Evolutionary conservation across 805 yeast genomes (phyloP), one percentile per base, ranked within the genome.

Genomic region (Starmerella stigmatis): DNA sequence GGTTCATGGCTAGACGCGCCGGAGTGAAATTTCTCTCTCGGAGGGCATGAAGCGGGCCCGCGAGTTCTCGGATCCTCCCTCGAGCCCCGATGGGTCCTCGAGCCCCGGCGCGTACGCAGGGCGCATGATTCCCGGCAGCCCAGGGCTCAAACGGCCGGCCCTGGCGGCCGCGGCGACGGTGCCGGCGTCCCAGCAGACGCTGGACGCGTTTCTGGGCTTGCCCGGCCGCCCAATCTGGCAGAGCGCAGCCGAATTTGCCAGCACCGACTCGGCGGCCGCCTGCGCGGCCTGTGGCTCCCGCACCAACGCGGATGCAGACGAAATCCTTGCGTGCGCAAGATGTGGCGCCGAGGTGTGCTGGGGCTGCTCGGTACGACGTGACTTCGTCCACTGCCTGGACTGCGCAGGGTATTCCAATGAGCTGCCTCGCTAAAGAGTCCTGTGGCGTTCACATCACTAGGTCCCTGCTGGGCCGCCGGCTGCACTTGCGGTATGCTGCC

Each of bases 301-400:
- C n/a, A 8, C 15, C 29, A 27, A 15, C 15, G 29, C 29, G 29
- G 29, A 13, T 15, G 29, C 9, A 27, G 34, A 16, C 26, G 49
- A 37, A 22, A 12, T 48, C 11, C 45, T 39, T 21, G 20, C 27
- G 19, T 55, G 58, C 44, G 31, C 29, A 2, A 11, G 5, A 4
- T 55, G 58, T 41, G 16, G 42, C 17, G 26, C 29, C 8, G 25
- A 21, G 16, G 49, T 50, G 26, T 55, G 58, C 41, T 12, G 50
- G 5, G 8, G 15, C 20, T 55, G 58, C 42, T 55, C 56, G 2
- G 48, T 53, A 13, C 50, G 53, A 9, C 46, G 50, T 10, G 46
- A 25, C 16, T 16, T 16, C 4, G 41, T 46, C 5, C 19, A 29
- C 11, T 55, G 58, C 28, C 38, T 55, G 2, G 50, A 47, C 28